phyloP scores from a whole-genome alignment of 768 basidiomycete species.

The Gelatoporia subvermispora region DNA sequence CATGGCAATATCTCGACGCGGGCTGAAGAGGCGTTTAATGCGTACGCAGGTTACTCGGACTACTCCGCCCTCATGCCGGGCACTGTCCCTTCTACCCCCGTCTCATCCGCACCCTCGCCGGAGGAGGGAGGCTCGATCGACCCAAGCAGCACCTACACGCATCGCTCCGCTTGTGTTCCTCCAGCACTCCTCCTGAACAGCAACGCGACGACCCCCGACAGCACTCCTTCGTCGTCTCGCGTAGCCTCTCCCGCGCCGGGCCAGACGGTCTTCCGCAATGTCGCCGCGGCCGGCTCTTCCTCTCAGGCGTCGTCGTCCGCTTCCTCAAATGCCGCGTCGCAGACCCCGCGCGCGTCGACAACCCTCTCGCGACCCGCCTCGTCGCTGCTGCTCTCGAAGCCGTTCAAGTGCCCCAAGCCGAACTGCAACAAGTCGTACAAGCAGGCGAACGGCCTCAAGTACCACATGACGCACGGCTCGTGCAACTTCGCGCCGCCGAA shows the following conservation, averaged over 20 bases:
- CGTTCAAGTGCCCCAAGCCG: constrained; percentile 90
- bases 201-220: constrained; percentile 37
- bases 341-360: constrained; percentile 36
- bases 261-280: constrained; percentile 12
- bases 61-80: constrained; percentile 63
- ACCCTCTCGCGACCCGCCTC: constrained; percentile 48
- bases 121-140: constrained; percentile 9
- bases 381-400: constrained; percentile 71
- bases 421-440: constrained; percentile 97
- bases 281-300: constrained; percentile 18
- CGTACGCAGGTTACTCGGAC: constrained; percentile 64
- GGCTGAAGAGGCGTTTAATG: constrained; percentile 55
- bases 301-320: constrained; percentile 20
- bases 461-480: constrained; percentile 88
- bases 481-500: constrained; percentile 93
- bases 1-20: constrained; percentile 23
- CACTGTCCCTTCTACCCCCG: constrained; percentile 29
- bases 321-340: constrained; percentile 13
- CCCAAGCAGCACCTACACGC: constrained; percentile 28
- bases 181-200: constrained; percentile 60
- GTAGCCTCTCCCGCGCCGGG: constrained; percentile 30
- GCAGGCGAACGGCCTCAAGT: constrained; percentile 93
- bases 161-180: constrained; percentile 49
- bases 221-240: constrained; percentile 46
- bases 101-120: constrained; percentile 8